A percentile compares a stretch with the other conserved stretches of the same genome.
Conservation (phyloP, 2,329 filamentous ascomycete genomes). For the Botrytis fabae region DNA sequence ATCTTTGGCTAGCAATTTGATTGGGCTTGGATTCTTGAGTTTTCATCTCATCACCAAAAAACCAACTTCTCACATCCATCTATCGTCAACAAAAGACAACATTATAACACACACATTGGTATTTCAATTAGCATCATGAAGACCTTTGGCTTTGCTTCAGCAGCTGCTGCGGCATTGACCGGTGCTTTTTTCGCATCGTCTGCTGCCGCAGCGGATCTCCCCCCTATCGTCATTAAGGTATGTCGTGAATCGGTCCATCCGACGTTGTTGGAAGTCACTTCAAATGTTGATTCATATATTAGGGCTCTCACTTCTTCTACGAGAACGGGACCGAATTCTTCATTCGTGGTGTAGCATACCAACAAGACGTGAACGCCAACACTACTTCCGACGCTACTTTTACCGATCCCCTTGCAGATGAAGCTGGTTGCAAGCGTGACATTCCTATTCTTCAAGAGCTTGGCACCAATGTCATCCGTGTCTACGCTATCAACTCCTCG, state of each 20-base stretch:
- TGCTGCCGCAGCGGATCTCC: constrained; percentile 55
- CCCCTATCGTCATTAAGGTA: constrained; percentile 51
- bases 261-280: neutral
- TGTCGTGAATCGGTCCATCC: constrained; percentile 3
- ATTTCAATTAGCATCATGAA: constrained; percentile 49
- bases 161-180: constrained; percentile 47
- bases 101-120: constrained; percentile 31
- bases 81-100: constrained; percentile 20
- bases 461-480: constrained; percentile 89
- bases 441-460: constrained; percentile 77
- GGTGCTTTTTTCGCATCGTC: constrained; percentile 52
- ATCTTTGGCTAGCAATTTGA: neutral
- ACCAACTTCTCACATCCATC: constrained; percentile 8
- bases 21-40: neutral
- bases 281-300: constrained; percentile 18
- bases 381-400: constrained; percentile 57
- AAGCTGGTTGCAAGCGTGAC: constrained; percentile 74
- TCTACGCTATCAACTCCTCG: constrained; percentile 85
- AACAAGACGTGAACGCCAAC: constrained; percentile 69
- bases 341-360: constrained; percentile 94
- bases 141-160: constrained; percentile 48
- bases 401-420: constrained; percentile 79
- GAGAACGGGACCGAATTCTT: constrained; percentile 78
- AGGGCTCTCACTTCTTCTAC: constrained; percentile 42
- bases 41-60: neutral